These are phyloP conservation scores for Kwoniella dendrophila DNA, from an alignment of 768 basidiomycete species.

Conservation along the genomic window DNA sequence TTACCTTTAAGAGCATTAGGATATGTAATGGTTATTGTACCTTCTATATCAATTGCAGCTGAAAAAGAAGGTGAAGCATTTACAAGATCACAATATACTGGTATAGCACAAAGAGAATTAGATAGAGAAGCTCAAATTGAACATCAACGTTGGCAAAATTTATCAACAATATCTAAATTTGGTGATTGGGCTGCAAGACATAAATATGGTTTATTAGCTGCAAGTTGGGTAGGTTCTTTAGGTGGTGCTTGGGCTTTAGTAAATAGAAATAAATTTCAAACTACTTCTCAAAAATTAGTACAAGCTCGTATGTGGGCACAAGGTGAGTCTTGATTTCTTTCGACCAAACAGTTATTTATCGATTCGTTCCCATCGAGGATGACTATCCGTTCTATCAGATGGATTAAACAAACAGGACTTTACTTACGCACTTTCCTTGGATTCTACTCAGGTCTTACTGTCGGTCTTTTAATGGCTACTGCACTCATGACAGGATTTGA, in stretches of 20 bases:
- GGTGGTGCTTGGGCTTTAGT: conserved; percentile 44
- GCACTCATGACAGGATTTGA: conserved; percentile 44
- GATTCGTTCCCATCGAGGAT: neutral
- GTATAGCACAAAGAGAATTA: conserved; percentile 45
- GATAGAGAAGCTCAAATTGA: conserved; percentile 33
- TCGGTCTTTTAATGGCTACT: conserved; percentile 46
- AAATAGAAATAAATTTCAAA: conserved; percentile 44
- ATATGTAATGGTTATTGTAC: conserved; percentile 41
- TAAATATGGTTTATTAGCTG: conserved; percentile 50
- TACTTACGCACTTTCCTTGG: neutral
- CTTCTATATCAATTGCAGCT: conserved; percentile 43
- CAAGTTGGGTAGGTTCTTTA: conserved; percentile 52
- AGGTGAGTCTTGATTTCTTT: conserved; percentile 29
- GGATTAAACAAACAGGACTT: too few species aligned
- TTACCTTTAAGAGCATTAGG: conserved; percentile 49
- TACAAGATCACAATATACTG: conserved; percentile 43
- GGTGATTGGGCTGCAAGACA: conserved; percentile 48
- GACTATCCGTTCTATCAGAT: too few species aligned
- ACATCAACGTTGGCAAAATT: conserved; percentile 37
- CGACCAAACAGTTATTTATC: neutral
- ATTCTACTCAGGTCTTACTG: conserved; percentile 38
- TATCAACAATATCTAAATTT: conserved; percentile 38
- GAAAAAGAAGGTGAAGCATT: conserved; percentile 53
- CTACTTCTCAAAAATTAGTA: conserved; percentile 54
- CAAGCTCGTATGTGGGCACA: conserved; percentile 56